phyloP scores from a whole-genome alignment of 2,329 filamentous ascomycete genomes.

The Venturia nashicola region DNA sequence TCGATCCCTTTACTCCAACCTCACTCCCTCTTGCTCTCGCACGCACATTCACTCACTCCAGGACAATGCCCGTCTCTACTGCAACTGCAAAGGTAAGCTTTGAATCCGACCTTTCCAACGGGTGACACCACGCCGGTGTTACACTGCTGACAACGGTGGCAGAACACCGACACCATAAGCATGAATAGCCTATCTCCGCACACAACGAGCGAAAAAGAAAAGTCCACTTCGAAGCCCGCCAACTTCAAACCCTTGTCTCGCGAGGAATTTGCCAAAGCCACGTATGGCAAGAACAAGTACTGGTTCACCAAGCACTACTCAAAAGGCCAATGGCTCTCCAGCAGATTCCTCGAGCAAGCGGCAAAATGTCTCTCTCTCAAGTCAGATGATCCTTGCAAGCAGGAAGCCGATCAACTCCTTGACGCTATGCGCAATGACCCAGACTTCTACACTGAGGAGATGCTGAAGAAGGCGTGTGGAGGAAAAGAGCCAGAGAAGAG shows the following conservation, averaged over 20 bases:
- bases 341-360: neutral
- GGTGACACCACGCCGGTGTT: too few species aligned
- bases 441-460: slow-evolving; percentile 1
- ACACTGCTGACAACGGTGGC: neutral
- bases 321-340: neutral
- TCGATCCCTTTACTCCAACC: neutral
- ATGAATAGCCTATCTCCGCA: neutral
- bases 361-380: neutral
- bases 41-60: neutral
- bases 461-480: neutral
- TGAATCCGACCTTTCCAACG: neutral
- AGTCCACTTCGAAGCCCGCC: neutral
- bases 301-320: slow-evolving; percentile 2
- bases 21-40: neutral
- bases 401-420: neutral
- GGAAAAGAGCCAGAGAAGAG: neutral
- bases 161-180: neutral
- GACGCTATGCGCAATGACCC: neutral
- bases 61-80: neutral
- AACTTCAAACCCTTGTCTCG: slow-evolving; percentile 1
- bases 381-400: neutral
- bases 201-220: neutral
- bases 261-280: neutral
- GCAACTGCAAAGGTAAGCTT: neutral
- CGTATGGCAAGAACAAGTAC: neutral